Evolutionary conservation across 495 filamentous ascomycete species (phyloP).

Genomic region (Parachaetomium inaequale): DNA sequence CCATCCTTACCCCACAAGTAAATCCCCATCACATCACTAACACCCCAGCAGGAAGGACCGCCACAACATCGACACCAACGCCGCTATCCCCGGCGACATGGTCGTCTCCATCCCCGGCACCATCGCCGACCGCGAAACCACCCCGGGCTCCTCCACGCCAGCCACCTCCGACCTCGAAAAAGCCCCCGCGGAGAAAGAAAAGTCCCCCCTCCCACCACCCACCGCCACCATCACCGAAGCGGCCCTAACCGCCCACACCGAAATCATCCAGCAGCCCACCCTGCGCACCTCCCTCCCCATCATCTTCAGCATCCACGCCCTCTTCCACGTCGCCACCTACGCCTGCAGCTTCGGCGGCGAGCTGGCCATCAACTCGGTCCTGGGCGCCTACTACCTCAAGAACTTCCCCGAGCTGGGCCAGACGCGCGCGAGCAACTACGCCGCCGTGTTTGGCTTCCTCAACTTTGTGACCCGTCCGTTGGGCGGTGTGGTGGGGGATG

Average conservation of each 20-base stretch:
- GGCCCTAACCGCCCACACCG: constrained; percentile 51
- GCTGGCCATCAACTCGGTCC: constrained; percentile 79
- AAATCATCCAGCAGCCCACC: constrained; percentile 63
- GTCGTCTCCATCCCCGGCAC: constrained; percentile 54
- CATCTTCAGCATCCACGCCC: constrained; percentile 55
- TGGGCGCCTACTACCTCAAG: constrained; percentile 72
- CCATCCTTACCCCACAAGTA: background rate
- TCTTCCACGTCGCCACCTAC: constrained; percentile 66
- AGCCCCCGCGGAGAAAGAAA: background rate
- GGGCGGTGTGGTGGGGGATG: constrained; percentile 69
- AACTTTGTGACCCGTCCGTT: constrained; percentile 73
- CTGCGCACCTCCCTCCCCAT: constrained; percentile 52
- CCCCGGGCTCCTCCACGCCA: constrained; percentile 10
- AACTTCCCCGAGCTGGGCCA: constrained; percentile 74
- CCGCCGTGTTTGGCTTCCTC: constrained; percentile 87
- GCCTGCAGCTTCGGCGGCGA: constrained; percentile 84
- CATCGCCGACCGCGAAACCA: constrained; percentile 49
- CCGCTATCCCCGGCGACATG: constrained; percentile 9
- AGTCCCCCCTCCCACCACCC: background rate
- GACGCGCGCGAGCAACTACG: constrained; percentile 70
- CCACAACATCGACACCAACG: constrained; percentile 15
- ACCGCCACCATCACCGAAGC: background rate
- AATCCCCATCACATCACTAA: background rate
- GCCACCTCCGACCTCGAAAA: constrained; percentile 2
- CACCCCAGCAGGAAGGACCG: constrained; percentile 12